phyloP scores from a whole-genome alignment of 805 yeast genomes.

The Metschnikowia hibisci region DNA sequence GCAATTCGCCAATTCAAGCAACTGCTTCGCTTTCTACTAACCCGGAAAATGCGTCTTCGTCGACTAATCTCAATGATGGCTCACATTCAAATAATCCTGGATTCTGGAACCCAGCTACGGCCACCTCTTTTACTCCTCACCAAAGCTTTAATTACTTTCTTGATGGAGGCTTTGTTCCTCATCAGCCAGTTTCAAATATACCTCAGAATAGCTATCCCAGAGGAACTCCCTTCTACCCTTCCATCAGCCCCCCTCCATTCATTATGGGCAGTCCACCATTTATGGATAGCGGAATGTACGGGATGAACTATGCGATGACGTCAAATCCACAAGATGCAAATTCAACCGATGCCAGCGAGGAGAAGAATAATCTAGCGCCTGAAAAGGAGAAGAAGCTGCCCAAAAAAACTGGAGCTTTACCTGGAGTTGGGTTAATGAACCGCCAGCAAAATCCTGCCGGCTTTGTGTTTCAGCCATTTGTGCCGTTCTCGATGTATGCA shows the following conservation, averaged over 20 bases:
- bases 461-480: constrained; percentile 49
- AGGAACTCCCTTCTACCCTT: constrained; percentile 29
- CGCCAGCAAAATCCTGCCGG: constrained; percentile 22
- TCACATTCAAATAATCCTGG: constrained; percentile 24
- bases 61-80: constrained; percentile 3
- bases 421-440: constrained; percentile 38
- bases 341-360: constrained; percentile 9
- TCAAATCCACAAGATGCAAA: constrained; percentile 10
- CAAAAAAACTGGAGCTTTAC: constrained; percentile 13
- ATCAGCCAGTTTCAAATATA: constrained; percentile 14
- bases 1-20: constrained; percentile 43
- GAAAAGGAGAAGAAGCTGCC: constrained; percentile 10
- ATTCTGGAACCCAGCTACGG: constrained; percentile 67
- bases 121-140: constrained; percentile 54
- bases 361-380: constrained; percentile 3
- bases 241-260: constrained; percentile 37
- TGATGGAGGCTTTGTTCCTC: constrained; percentile 18
- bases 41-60: constrained; percentile 19
- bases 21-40: constrained; percentile 33
- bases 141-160: constrained; percentile 26
- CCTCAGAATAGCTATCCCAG: constrained; percentile 32
- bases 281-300: constrained; percentile 35
- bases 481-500: constrained; percentile 40
- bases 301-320: constrained; percentile 23
- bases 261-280: constrained; percentile 35